Evolutionary conservation across 345 rosid species (phyloP), one percentile per base, ranked within the genome.

Genomic region (Diplotaxis tenuifolia): DNA sequence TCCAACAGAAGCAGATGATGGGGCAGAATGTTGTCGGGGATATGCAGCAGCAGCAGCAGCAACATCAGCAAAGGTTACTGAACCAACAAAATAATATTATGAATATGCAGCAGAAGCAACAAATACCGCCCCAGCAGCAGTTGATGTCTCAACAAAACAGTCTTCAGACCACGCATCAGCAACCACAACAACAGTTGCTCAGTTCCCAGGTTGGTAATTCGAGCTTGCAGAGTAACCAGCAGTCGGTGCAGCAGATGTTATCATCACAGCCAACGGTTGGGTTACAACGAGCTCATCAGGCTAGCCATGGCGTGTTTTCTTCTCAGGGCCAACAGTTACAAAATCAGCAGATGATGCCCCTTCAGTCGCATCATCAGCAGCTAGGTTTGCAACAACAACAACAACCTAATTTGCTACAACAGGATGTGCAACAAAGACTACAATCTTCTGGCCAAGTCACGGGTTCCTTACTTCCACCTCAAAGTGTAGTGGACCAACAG

Each of bases 31-130:
- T 66, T 71, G 81, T 85, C 32, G 93, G 87, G 50, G 97, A 93
- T 70, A 72, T 87, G 88, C 98, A 93, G 83, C 97, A 85, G 83
- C 92, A 76, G 88, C 98, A 93, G 83, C 97, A 85, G 83, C 92
- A 76, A 77, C 80, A 77, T 61, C 96, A 88, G 63, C 89, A 83
- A 76, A 90, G 96, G 68, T 75, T 87, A 83, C 66, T 87, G 15
- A 82, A 79, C 80, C 98, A 88, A 75, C 96, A 90, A 76, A 90
- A 83, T 80, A 89, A 79, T 86, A 76, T 86, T 50, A 76, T 84
- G 79, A 85, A 79, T 84, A 34, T 87, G 29, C 92, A 83, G 71
- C 98, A 91, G 69, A 93, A 79, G 65, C 85, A 82, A 50, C 88
- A 77, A 75, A 72, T 83, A 70, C 91, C 81, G 3, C 84, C 85